Evolutionary conservation across 108 stramenopile genomes (phyloP), one percentile per base, ranked within the genome.

Genomic region (Aureococcus anophagefferens): DNA sequence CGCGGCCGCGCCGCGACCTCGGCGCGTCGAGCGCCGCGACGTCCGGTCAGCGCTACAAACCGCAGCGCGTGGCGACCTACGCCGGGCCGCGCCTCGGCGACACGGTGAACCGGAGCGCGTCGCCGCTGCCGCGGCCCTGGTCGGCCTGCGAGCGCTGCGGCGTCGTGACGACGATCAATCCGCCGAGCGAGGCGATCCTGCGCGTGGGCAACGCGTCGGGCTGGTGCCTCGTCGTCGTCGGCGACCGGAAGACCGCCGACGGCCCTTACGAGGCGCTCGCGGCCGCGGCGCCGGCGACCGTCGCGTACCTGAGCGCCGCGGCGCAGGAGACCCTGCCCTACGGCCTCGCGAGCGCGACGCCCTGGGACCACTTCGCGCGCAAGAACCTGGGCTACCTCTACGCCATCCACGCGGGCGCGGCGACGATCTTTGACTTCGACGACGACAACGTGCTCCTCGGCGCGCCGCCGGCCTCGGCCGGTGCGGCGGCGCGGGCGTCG

Each of bases 201-300:
- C 46, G 70, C 28, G 81, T 77, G 21, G 70, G 73, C 7, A 46
- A 66, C 0, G 30, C 64, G 7, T 17, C 30, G 14, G 46, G 33
- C 15, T 88, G 87, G 85, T 88, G 87, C 63, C 65, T 84, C 21
- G 87, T 88, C n/a, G 68, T 88, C 62, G 83, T 88, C 30, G 84
- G 78, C 0, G 87, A 88, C 67, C 65, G 40, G 29, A 82, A 84
- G 16, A 84, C 81, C 14, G 74, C 80, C 30, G 25, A 51, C 30
- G 67, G 74, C 62, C 70, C 65, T 0, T 35, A 65, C 34, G 30
- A 40, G 14, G 9, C 11, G 63, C n/a, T 34, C 11, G 31, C 34
- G 13, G 33, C 65, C 30, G 0, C 21, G 33, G 7, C 7, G n/a
- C 64, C 64, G 9, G 34, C 30, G 13, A 44, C 0, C 0, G 0